Conservation (phyloP, 345 rosid genomes). For the Adansonia digitata region DNA sequence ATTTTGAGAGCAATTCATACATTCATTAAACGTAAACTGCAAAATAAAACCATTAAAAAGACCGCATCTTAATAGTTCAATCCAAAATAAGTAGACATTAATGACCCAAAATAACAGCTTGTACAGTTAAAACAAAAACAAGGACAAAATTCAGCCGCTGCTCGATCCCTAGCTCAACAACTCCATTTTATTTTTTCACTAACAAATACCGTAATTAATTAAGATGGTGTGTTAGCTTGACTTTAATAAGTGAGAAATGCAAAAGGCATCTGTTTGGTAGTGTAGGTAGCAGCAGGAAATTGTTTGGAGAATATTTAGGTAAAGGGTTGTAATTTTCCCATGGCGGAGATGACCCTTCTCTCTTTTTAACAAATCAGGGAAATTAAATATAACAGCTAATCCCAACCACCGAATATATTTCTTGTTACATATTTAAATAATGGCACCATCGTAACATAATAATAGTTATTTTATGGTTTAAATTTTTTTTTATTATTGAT, state of each 20-base stretch:
- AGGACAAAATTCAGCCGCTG: not conserved
- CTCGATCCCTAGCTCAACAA: not conserved
- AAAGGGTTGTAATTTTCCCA: not conserved
- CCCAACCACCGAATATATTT: not conserved
- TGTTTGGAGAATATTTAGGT: conserved; percentile 5
- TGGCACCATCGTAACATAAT: no score
- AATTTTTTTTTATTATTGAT: no score
- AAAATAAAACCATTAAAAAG: not conserved
- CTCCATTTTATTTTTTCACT: not conserved
- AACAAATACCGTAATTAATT: not conserved
- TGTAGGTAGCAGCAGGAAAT: not conserved
- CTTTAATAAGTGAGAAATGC: not conserved
- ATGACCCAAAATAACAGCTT: not conserved
- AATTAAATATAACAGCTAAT: not conserved
- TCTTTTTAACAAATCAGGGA: not conserved
- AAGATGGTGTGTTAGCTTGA: not conserved
- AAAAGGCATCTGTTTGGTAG: not conserved
- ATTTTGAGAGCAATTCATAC: not conserved
- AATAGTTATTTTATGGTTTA: no score
- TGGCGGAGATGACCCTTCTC: not conserved
- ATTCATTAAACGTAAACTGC: not conserved
- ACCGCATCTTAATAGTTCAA: not conserved
- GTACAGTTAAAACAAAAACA: no score
- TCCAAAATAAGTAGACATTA: not conserved
- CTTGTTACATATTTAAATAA: not conserved